Conservation (phyloP, 1,284 basidiomycete species). For the Rhodofomes roseus region DNA sequence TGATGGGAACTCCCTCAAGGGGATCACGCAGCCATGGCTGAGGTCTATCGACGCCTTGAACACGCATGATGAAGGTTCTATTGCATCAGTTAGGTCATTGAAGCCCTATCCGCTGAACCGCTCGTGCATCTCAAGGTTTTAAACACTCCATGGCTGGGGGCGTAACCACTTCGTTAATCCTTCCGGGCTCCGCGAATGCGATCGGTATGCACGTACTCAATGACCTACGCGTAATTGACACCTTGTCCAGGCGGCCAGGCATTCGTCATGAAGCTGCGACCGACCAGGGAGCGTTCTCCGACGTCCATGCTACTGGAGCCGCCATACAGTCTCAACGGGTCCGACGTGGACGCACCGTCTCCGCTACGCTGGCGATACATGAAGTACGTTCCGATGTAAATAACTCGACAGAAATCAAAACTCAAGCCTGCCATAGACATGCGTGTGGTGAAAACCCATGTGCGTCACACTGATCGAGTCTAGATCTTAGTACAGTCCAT, state of each 20-base stretch:
- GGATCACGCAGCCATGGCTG: constrained; percentile 39
- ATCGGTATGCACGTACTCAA: constrained; percentile 30
- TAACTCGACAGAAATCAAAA: not conserved
- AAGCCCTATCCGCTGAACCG: not conserved
- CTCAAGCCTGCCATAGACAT: constrained; percentile 12
- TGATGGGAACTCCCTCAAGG: constrained; percentile 33
- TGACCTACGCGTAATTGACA: not conserved
- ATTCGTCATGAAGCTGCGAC: constrained; percentile 47
- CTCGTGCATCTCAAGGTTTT: constrained; percentile 19
- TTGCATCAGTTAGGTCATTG: not conserved
- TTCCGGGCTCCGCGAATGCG: constrained; percentile 45
- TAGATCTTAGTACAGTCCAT: not conserved
- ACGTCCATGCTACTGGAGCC: constrained; percentile 45
- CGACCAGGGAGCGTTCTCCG: constrained; percentile 38
- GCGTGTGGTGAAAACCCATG: constrained; percentile 33
- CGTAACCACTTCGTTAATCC: constrained; percentile 41
- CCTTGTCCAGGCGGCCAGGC: constrained; percentile 35
- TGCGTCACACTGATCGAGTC: constrained; percentile 4
- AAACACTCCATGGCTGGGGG: constrained; percentile 39
- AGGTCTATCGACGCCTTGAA: constrained; percentile 45
- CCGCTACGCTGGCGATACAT: constrained; percentile 42
- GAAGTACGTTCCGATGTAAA: constrained; percentile 25
- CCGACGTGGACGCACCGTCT: constrained; percentile 17
- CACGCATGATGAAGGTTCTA: constrained; percentile 29
- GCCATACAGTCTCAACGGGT: constrained; percentile 35